phyloP scores from a whole-genome alignment of 1,284 basidiomycete species.

The Leccinum solheimii region DNA sequence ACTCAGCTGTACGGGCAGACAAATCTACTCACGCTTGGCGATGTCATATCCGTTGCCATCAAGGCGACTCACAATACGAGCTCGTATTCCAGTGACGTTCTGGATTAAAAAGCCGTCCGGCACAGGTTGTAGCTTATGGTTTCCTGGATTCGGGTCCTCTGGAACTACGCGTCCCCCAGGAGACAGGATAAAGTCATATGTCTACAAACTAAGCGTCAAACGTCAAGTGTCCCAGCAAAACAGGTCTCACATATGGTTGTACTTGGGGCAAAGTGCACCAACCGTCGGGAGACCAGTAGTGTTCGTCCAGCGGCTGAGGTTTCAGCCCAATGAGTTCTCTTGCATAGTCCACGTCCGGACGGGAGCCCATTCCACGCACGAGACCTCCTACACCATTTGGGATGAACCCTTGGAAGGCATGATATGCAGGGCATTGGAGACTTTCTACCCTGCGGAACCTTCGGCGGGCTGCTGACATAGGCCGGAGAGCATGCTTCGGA shows the following conservation, averaged over 20 bases:
- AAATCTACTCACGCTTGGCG: conserved; percentile 62
- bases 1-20: neutral
- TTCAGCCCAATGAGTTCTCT: conserved; percentile 60
- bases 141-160: conserved; percentile 71
- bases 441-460: conserved; percentile 65
- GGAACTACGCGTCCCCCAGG: conserved; percentile 49
- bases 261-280: conserved; percentile 71
- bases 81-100: conserved; percentile 75
- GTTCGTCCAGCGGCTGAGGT: conserved; percentile 51
- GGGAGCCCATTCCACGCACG: conserved; percentile 64
- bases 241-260: conserved; percentile 65
- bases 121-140: conserved; percentile 62
- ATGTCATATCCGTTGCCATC: conserved; percentile 89
- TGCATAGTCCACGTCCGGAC: conserved; percentile 78
- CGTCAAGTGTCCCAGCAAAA: neutral
- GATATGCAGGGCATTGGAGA: conserved; percentile 73
- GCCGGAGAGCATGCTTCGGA: conserved; percentile 50
- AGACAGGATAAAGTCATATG: conserved; percentile 79
- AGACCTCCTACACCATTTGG: conserved; percentile 45
- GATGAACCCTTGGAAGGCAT: conserved; percentile 41
- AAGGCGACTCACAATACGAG: conserved; percentile 72
- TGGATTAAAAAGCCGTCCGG: conserved; percentile 73
- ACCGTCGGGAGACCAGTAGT: conserved; percentile 64
- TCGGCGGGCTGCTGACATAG: conserved; percentile 57
- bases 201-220: conserved; percentile 35